These are phyloP conservation scores for Beauveria bassiana DNA, from an alignment of 2,329 filamentous ascomycete genomes.

Conservation along the genomic window DNA sequence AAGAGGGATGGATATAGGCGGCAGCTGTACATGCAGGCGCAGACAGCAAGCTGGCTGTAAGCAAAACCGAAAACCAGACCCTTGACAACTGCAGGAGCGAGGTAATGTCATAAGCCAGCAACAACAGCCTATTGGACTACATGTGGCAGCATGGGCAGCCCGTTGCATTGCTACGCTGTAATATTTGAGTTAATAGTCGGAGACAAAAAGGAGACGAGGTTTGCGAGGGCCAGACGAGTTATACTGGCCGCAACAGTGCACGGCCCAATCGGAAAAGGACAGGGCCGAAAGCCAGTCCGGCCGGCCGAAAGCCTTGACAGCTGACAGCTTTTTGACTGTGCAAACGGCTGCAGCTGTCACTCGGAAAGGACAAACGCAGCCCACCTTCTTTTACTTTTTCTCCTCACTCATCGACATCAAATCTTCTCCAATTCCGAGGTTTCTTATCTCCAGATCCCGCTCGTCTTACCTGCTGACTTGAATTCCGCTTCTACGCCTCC, in stretches of 20 bases:
- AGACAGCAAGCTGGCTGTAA: not conserved
- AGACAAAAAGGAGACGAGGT: not conserved
- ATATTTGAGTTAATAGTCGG: not conserved
- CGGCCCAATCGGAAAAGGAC: not conserved
- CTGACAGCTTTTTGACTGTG: not conserved
- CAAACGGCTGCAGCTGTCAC: not conserved
- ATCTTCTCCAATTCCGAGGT: not conserved
- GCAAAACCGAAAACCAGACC: not conserved
- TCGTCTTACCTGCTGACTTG: not conserved
- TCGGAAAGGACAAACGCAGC: not conserved
- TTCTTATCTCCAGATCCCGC: not conserved
- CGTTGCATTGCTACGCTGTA: not conserved
- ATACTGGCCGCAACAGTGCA: not conserved
- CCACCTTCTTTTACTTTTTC: not conserved
- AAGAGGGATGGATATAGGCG: not conserved
- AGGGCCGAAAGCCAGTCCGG: not conserved
- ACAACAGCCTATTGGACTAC: not conserved
- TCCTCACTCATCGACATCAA: not conserved
- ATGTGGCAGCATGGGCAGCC: not conserved
- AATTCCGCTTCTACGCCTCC: not conserved
- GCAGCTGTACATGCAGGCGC: constrained; percentile 1
- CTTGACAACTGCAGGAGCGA: not conserved
- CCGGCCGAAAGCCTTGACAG: not conserved
- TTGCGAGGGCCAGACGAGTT: not conserved
- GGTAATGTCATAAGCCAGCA: not conserved